Evolutionary conservation across 371 early-diverging fungal species (phyloP), one percentile per base, ranked within the genome.

Genomic region (Vairimorpha apis): DNA sequence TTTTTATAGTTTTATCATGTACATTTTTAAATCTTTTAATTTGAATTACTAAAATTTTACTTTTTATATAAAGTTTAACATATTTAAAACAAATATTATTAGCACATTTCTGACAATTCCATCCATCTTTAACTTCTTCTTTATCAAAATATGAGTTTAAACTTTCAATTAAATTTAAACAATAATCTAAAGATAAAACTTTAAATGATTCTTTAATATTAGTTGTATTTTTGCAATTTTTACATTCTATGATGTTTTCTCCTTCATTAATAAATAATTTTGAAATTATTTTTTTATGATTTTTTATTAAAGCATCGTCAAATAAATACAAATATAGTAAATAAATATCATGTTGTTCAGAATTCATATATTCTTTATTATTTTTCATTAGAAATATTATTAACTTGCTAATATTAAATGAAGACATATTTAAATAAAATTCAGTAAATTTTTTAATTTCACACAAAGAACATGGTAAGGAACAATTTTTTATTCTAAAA

Each of bases 11-110:
- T 1, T 63, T 43, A 10, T 23, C 30, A 14, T 70, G 3, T 25
- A 25, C 62, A 27, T 56, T 55, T 23, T 60, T 32, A 18, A 78
- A 78, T 64, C 79, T 66, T 35, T 71, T 72, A 2, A 78, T 29
- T 30, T 78, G 79, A 21, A 78, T 30, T 14, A 60, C 35, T n/a
- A 78, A 59, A 5, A 78, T 66, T 2, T 43, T 62, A 43, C 72
- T 76, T 3, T 32, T 10, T 51, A 33, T 41, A 29, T 47, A 16
- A 27, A 78, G 32, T 25, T 64, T 37, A 21, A 74, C 7, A 21
- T 43, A 45, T 45, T 72, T 33, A 51, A 47, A 74, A 13, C 32
- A 23, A n/a, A 8, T 18, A 10, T 27, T 30, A 14, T 51, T 60
- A 2, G 41, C 38, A 51, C 78, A 78, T 1, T 18, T 33, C 14